phyloP scores from a whole-genome alignment of 257 asterid genomes.

The Cordia subcordata region DNA sequence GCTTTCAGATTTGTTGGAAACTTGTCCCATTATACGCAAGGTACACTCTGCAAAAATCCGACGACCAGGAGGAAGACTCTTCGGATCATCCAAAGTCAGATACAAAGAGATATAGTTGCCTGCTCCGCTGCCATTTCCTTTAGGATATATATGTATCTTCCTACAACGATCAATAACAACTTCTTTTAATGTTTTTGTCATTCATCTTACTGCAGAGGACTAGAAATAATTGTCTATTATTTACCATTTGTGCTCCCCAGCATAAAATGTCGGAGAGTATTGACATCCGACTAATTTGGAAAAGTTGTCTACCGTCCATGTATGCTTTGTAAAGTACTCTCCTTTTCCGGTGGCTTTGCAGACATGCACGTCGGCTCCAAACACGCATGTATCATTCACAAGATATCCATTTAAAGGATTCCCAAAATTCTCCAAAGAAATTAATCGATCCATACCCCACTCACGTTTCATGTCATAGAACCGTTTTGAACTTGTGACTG shows the following conservation, averaged over 20 bases:
- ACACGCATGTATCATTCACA: constrained; percentile 43
- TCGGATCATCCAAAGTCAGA: constrained; percentile 52
- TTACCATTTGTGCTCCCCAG: constrained; percentile 50
- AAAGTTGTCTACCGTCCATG: constrained; percentile 38
- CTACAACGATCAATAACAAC: constrained; percentile 22
- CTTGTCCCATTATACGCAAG: constrained; percentile 49
- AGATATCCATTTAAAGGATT: constrained; percentile 55
- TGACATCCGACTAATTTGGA: constrained; percentile 21
- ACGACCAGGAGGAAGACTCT: constrained; percentile 29
- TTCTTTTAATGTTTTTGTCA: neutral
- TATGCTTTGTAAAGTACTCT: constrained; percentile 40
- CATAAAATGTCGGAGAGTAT: constrained; percentile 47
- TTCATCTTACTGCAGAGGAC: too few relatives aligned
- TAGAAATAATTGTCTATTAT: too few relatives aligned
- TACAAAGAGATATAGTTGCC: constrained; percentile 45
- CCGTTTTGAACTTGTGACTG: constrained; percentile 40
- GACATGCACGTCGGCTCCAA: constrained; percentile 63
- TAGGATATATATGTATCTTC: constrained; percentile 56
- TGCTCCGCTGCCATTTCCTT: constrained; percentile 54
- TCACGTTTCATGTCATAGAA: constrained; percentile 48
- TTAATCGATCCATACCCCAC: constrained; percentile 55
- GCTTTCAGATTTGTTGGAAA: constrained; percentile 29
- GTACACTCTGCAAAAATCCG: constrained; percentile 54
- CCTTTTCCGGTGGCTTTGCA: constrained; percentile 30
- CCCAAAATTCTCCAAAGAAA: constrained; percentile 37